A percentile compares a stretch with the other conserved stretches of the same genome.
Conservation (phyloP, 495 filamentous ascomycete genomes). For the Podospora pseudocomata region DNA sequence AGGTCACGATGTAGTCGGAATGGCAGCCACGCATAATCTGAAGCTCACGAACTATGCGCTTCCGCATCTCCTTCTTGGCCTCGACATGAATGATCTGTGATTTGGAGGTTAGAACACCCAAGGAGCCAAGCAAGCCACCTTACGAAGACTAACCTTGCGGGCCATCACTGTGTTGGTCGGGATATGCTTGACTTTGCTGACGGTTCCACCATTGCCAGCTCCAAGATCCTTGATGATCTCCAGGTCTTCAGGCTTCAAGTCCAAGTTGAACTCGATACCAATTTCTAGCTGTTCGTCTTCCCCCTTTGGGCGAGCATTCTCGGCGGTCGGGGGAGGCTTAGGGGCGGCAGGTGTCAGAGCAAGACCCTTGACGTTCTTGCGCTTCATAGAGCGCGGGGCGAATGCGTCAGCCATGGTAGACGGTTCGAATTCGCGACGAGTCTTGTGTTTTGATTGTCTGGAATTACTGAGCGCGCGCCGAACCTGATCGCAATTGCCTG, state of each 20-base stretch:
- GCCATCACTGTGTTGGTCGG: conserved; percentile 96
- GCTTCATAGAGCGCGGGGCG: conserved; percentile 87
- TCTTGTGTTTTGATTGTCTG: neutral
- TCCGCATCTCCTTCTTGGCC: conserved; percentile 91
- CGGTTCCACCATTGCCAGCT: conserved; percentile 93
- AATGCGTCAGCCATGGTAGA: conserved; percentile 77
- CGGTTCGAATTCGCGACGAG: conserved; percentile 1
- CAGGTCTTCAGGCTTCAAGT: conserved; percentile 87
- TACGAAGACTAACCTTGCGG: conserved; percentile 67
- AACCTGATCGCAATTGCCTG: neutral
- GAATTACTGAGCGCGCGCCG: neutral
- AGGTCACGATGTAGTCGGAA: conserved; percentile 91
- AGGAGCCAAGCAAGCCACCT: neutral
- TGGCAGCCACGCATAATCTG: conserved; percentile 99
- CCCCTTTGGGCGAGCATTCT: conserved; percentile 54
- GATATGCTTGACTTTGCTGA: conserved; percentile 94
- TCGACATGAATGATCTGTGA: conserved; percentile 92
- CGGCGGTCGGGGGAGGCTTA: conserved; percentile 42
- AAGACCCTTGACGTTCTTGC: conserved; percentile 97
- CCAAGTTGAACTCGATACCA: conserved; percentile 91
- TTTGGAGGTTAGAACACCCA: conserved; percentile 1
- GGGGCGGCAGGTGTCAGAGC: conserved; percentile 68
- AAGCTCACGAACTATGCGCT: conserved; percentile 91
- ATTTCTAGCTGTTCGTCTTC: conserved; percentile 79
- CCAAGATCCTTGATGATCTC: conserved; percentile 92